A percentile compares a stretch with the other conserved stretches of the same genome.
These are phyloP conservation scores for Cutaneotrichosporon sp. DNA, from an alignment of 1,284 basidiomycete genomes.

Conservation along the genomic window DNA sequence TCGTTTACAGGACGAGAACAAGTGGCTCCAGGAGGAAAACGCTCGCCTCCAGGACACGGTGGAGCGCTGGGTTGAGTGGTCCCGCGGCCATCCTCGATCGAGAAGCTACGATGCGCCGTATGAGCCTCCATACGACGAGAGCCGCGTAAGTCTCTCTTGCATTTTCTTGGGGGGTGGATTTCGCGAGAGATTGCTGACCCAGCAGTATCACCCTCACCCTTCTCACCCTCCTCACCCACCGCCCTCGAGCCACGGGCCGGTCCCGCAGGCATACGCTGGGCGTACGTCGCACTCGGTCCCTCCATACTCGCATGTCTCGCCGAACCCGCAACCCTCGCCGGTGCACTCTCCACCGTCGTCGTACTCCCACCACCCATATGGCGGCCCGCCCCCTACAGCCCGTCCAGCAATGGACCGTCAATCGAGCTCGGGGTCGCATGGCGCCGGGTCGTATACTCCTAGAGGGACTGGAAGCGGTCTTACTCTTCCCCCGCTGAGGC, in stretches of 20 bases:
- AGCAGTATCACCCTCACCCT: not conserved
- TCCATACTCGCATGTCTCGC: not conserved
- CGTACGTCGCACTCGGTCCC: slow-evolving; percentile 1
- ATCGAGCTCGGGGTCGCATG: not conserved
- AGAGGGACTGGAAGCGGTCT: not conserved
- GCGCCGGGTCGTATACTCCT: not conserved
- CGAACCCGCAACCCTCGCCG: slow-evolving; percentile 3
- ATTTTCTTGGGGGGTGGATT: not conserved
- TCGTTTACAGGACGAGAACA: slow-evolving; percentile 38
- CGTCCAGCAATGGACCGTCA: not conserved
- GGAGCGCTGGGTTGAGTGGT: slow-evolving; percentile 27
- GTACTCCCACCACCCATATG: not conserved
- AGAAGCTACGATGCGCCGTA: not conserved
- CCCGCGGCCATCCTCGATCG: slow-evolving; percentile 5
- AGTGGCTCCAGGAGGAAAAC: slow-evolving; percentile 34
- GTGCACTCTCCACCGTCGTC: not conserved
- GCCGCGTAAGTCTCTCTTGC: not conserved
- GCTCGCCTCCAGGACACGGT: slow-evolving; percentile 27
- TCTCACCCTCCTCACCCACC: not conserved
- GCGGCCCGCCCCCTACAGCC: not conserved
- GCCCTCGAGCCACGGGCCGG: not conserved
- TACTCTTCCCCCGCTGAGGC: not conserved
- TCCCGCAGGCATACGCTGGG: not conserved
- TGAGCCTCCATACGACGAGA: not conserved
- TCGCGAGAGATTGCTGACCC: not conserved